Evolutionary conservation across 2,329 filamentous ascomycete genomes (phyloP).

Genomic region (Epichloe gansuensis): DNA sequence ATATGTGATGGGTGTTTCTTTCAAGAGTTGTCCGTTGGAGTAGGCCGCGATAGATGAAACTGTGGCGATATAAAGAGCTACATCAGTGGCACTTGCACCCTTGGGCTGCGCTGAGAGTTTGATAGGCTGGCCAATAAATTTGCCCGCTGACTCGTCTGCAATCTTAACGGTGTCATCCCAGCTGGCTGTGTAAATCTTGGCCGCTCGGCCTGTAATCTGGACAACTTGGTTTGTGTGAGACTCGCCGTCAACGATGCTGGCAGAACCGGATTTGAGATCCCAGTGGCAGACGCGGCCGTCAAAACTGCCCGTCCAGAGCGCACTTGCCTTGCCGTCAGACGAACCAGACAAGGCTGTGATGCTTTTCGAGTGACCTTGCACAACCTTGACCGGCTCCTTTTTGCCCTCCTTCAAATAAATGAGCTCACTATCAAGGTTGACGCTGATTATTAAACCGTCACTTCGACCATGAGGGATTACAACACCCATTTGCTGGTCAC

Average conservation of each 20-base stretch:
- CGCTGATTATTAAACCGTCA: constrained; percentile 79
- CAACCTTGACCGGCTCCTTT: constrained; percentile 52
- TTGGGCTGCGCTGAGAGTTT: constrained; percentile 73
- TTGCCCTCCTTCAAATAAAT: constrained; percentile 73
- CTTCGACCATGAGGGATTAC: constrained; percentile 73
- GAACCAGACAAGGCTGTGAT: constrained; percentile 56
- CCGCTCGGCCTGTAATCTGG: constrained; percentile 50
- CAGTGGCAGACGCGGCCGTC: constrained; percentile 80
- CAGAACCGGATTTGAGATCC: constrained; percentile 60
- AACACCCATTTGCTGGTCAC: constrained; percentile 86
- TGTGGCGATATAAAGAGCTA: constrained; percentile 44
- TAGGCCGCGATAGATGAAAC: constrained; percentile 38
- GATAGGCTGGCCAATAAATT: constrained; percentile 55
- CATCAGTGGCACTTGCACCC: constrained; percentile 46
- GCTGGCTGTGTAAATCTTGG: constrained; percentile 69
- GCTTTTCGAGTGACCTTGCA: constrained; percentile 84
- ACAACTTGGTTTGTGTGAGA: constrained; percentile 77
- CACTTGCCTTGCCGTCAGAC: constrained; percentile 42
- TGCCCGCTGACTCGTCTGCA: constrained; percentile 60
- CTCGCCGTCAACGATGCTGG: constrained; percentile 62
- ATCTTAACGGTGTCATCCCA: constrained; percentile 89
- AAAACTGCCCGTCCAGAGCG: constrained; percentile 80
- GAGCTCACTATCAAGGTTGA: constrained; percentile 78
- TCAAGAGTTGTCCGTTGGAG: constrained; percentile 47
- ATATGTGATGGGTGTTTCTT: constrained; percentile 46